A percentile compares a stretch with the other conserved stretches of the same genome.
phyloP scores from a whole-genome alignment of 1,284 basidiomycete genomes.

The Irpex sp. region DNA sequence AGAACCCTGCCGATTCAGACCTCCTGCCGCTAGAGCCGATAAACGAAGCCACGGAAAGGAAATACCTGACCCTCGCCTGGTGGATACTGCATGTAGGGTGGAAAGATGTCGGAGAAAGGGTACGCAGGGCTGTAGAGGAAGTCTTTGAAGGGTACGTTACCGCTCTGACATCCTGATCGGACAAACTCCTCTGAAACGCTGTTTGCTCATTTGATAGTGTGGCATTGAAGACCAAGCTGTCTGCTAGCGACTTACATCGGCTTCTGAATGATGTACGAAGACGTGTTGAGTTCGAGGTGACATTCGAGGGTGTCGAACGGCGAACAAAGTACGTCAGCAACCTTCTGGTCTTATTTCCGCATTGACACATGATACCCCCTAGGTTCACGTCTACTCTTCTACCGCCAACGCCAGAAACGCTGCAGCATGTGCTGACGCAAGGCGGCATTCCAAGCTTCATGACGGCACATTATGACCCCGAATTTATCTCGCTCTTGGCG shows the following conservation, averaged over 20 bases:
- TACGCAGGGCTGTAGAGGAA: slow-evolving; percentile 72
- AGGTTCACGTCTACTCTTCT: slow-evolving; percentile 76
- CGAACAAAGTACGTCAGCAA: slow-evolving; percentile 45
- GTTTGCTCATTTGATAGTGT: slow-evolving; percentile 42
- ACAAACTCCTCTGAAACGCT: slow-evolving; percentile 5
- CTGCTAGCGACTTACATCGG: slow-evolving; percentile 61
- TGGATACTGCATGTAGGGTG: slow-evolving; percentile 90
- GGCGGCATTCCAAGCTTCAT: slow-evolving; percentile 42
- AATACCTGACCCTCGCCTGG: slow-evolving; percentile 85
- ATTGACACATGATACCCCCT: background rate
- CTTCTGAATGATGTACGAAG: slow-evolving; percentile 70
- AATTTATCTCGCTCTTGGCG: slow-evolving; percentile 60
- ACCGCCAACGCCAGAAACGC: slow-evolving; percentile 65
- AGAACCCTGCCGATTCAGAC: slow-evolving; percentile 27
- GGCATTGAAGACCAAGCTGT: slow-evolving; percentile 73
- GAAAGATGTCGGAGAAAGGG: slow-evolving; percentile 75
- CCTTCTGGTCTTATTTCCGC: background rate
- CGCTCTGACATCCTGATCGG: background rate
- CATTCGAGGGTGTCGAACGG: slow-evolving; percentile 57
- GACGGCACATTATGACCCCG: slow-evolving; percentile 37
- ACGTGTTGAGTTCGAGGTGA: slow-evolving; percentile 69
- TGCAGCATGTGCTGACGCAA: slow-evolving; percentile 64
- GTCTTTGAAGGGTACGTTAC: slow-evolving; percentile 70
- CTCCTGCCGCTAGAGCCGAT: slow-evolving; percentile 32
- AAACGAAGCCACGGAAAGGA: slow-evolving; percentile 63